phyloP scores from a whole-genome alignment of 2,329 filamentous ascomycete species.

The Cadophora malorum region DNA sequence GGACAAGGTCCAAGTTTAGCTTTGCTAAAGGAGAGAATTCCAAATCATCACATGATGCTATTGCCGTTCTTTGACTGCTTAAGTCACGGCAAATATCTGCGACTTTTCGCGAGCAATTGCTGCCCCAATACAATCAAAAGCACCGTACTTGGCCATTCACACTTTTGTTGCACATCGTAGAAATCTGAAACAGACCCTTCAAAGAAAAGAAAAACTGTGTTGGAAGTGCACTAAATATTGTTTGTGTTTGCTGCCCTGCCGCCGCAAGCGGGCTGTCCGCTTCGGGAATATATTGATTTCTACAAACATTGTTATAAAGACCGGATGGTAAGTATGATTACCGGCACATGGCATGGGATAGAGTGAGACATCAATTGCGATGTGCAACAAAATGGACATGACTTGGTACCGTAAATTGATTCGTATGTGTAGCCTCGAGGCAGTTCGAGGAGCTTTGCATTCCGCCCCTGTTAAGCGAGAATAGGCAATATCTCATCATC shows the following conservation, averaged over 20 bases:
- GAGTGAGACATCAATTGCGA: background rate
- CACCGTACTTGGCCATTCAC: background rate
- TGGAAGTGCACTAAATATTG: background rate
- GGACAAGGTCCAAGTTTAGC: no score
- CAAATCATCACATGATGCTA: no score
- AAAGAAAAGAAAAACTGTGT: background rate
- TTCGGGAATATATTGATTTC: background rate
- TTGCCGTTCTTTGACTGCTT: no score
- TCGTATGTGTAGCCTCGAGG: background rate
- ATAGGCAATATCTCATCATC: background rate
- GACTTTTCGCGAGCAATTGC: no score
- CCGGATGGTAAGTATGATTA: background rate
- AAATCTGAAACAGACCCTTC: background rate
- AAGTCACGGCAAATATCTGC: no score
- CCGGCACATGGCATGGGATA: background rate
- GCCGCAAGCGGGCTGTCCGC: background rate
- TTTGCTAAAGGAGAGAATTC: no score
- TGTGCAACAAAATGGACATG: background rate
- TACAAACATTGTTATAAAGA: background rate
- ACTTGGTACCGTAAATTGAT: background rate
- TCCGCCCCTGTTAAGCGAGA: background rate
- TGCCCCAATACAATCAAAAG: background rate
- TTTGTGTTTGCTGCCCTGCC: background rate
- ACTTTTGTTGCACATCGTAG: background rate
- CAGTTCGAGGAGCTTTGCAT: background rate